Conservation (phyloP, 768 basidiomycete species). For the Tricholomella constricta region DNA sequence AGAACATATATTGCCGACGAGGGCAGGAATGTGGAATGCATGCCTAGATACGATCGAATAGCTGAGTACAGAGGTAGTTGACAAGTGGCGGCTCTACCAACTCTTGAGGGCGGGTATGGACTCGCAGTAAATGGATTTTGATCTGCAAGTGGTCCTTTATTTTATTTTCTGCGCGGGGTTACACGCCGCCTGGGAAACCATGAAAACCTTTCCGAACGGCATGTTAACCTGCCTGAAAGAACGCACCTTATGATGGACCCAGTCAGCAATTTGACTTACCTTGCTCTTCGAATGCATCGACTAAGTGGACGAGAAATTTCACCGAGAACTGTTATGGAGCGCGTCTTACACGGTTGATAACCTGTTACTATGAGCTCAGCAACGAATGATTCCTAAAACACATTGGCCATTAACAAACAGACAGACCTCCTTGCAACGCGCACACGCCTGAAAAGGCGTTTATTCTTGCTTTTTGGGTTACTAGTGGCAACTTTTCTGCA, state of each 20-base stretch:
- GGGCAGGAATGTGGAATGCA: constrained; percentile 22
- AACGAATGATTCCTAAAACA: neutral
- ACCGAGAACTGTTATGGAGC: neutral
- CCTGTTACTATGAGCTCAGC: constrained; percentile 14
- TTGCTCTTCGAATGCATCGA: constrained; percentile 20
- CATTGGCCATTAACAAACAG: neutral
- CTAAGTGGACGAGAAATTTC: constrained; percentile 3
- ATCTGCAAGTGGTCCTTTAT: constrained; percentile 16
- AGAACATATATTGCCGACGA: constrained; percentile 28
- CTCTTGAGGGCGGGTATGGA: constrained; percentile 25
- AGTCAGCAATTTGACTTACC: constrained; percentile 28
- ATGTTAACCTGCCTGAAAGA: neutral
- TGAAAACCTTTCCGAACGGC: constrained; percentile 5
- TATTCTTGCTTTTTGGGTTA: constrained; percentile 27
- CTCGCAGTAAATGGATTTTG: constrained; percentile 16
- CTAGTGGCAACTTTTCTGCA: constrained; percentile 30
- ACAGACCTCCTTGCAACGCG: constrained; percentile 28
- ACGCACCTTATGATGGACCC: constrained; percentile 26
- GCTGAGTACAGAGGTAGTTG: neutral
- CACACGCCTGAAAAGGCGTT: constrained; percentile 27
- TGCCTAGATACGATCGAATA: constrained; percentile 21
- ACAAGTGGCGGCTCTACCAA: constrained; percentile 17
- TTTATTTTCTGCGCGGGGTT: constrained; percentile 20
- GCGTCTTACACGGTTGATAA: constrained; percentile 26
- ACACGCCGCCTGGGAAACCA: constrained; percentile 20